Evolutionary conservation across 345 rosid genomes (phyloP), one percentile per base, ranked within the genome.

Genomic region (Melastoma malabathricum): DNA sequence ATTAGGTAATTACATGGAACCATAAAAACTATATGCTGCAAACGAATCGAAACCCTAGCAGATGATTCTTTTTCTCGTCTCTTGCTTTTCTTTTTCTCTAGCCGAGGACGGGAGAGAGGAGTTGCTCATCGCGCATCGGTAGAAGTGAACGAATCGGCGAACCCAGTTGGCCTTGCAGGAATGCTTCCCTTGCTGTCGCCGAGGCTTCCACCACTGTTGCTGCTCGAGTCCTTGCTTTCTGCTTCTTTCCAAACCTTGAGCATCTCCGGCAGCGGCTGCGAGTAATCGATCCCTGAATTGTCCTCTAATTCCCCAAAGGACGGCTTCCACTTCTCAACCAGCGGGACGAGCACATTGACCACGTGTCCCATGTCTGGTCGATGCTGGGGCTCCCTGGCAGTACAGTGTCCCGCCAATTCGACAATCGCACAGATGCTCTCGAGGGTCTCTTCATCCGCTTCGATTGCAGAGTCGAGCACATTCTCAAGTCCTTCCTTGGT

Each of bases 291-390:
- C 39, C 77, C 81, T 0, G 52, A 43, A 10, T 20, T 47, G 15
- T 59, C 59, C 6, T 67, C 66, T 3, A 62, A 31, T 50, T 67
- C 75, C 2, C 67, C 51, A 9, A 17, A 13, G 13, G 38, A 34
- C 7, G 81, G 81, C 50, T 62, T 72, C 81, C 81, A 76, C 44
- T 64, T 67, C 71, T 72, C 69, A 9, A 76, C 78, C 5, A 76
- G 63, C 0, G 67, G 78, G 15, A 61, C 48, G 46, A 76, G 61
- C 18, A 69, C 61, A 10, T 62, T 76, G 49, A 76, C 81, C 13
- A 47, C 78, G 8, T 76, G 72, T 27, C 75, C 61, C 81, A 76
- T 76, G 54, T 76, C 78, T 6, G 81, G 81, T 13, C 81, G 64
- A 20, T 72, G 78, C 55, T 52, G 54, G 38, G 78, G 81, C 23